Evolutionary conservation across 208 protist genomes (phyloP).

Genomic region (Leishmania turanica): DNA sequence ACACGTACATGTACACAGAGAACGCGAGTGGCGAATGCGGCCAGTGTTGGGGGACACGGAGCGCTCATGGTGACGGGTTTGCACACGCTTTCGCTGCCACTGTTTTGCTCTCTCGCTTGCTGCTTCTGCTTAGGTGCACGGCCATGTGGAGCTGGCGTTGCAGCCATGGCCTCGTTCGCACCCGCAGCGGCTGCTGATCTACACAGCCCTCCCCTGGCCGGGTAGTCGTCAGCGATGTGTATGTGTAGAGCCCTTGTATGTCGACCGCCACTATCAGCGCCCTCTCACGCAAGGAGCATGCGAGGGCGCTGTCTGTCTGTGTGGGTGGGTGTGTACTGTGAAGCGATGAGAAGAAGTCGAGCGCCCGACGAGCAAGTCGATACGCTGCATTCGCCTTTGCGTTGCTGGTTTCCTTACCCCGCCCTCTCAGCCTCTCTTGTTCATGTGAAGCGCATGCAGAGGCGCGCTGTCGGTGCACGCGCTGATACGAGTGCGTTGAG

Average conservation of each 20-base stretch:
- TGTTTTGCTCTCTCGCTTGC: not conserved
- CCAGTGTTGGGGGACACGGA: not conserved
- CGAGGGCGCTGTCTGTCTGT: not conserved
- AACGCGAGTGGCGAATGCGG: not conserved
- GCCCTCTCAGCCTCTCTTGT: not conserved
- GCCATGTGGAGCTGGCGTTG: not conserved
- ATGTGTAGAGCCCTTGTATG: not conserved
- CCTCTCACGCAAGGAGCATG: not conserved
- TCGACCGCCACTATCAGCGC: not conserved
- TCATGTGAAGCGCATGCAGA: not conserved
- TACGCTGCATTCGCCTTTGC: not conserved
- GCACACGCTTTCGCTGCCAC: too few species aligned
- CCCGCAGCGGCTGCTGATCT: not conserved
- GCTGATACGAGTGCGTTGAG: not conserved
- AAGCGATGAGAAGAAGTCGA: not conserved
- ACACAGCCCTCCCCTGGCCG: not conserved
- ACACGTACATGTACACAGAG: not conserved
- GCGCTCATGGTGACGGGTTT: not conserved
- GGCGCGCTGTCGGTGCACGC: not conserved
- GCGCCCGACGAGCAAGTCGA: not conserved
- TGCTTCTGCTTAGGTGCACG: constrained; percentile 1
- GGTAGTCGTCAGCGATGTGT: not conserved
- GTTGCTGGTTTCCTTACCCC: not conserved
- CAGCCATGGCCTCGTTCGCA: not conserved
- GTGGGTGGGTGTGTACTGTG: not conserved